Conservation (phyloP, 2,329 filamentous ascomycete species). For the Aureobasidium sp. region DNA sequence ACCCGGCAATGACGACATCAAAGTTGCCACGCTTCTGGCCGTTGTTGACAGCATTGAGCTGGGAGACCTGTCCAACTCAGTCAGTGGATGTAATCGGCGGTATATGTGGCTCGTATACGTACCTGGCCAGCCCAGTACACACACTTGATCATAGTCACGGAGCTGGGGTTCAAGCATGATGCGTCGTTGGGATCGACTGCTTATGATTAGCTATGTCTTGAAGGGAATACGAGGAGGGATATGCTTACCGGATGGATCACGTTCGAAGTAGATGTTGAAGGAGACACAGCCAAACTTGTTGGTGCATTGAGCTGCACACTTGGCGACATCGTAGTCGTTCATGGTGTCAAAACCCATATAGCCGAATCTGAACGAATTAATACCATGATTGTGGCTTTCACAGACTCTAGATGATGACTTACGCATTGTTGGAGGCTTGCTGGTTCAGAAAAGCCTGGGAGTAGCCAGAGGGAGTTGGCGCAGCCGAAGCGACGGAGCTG, state of each 20-base stretch:
- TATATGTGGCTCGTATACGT: too few species aligned
- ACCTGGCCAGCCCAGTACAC: constrained; percentile 27
- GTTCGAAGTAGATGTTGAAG: constrained; percentile 14
- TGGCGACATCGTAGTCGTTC: background rate
- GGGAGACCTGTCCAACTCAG: constrained; percentile 24
- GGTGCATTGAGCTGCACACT: constrained; percentile 9
- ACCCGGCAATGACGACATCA: constrained; percentile 29
- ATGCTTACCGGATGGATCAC: constrained; percentile 13
- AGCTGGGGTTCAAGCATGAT: constrained; percentile 13
- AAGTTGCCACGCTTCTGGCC: background rate
- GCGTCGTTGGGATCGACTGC: constrained; percentile 15
- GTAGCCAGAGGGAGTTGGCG: constrained; percentile 15
- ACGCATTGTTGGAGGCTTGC: constrained; percentile 13
- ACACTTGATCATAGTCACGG: constrained; percentile 17
- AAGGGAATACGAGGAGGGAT: too few species aligned
- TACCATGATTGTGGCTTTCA: constrained; percentile 8
- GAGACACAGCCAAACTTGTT: constrained; percentile 2
- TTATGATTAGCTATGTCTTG: background rate
- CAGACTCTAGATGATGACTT: background rate
- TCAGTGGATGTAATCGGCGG: too few species aligned
- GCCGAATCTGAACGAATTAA: too few species aligned
- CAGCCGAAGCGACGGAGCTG: constrained; percentile 14
- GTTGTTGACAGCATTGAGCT: constrained; percentile 17
- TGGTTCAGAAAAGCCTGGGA: constrained; percentile 13
- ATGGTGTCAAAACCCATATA: constrained; percentile 5